Conservation (phyloP, 2,329 filamentous ascomycete genomes). For the Cordyceps farinosa region DNA sequence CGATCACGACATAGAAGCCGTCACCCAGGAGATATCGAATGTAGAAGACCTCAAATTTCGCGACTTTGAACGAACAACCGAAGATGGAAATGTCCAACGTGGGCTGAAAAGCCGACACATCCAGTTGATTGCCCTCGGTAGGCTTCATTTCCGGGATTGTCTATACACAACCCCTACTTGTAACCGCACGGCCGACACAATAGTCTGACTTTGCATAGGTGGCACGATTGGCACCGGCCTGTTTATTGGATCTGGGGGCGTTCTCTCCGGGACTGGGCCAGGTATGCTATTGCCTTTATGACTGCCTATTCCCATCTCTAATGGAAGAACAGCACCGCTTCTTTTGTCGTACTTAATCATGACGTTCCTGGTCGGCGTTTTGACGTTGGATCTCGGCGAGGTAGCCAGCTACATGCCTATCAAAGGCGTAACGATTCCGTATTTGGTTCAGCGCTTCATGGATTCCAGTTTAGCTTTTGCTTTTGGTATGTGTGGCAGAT, state of each 20-base stretch:
- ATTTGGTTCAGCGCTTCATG: slow-evolving; percentile 45
- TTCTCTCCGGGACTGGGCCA: slow-evolving; percentile 31
- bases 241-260: slow-evolving; percentile 33
- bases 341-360: slow-evolving; percentile 33
- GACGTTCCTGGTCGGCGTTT: slow-evolving; percentile 32
- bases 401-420: slow-evolving; percentile 50
- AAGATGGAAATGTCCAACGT: slow-evolving; percentile 13
- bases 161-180: too few species aligned
- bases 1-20: not conserved
- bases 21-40: not conserved
- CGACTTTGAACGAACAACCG: slow-evolving; percentile 5
- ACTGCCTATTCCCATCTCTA: slow-evolving; percentile 9
- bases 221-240: slow-evolving; percentile 29
- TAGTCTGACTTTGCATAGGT: slow-evolving; percentile 4
- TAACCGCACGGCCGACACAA: too few species aligned
- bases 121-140: slow-evolving; percentile 15
- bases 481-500: slow-evolving; percentile 15
- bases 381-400: slow-evolving; percentile 41
- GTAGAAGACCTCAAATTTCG: not conserved
- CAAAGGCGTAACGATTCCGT: slow-evolving; percentile 36
- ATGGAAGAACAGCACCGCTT: slow-evolving; percentile 21
- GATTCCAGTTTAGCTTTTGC: slow-evolving; percentile 51
- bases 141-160: too few species aligned
- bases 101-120: slow-evolving; percentile 17
- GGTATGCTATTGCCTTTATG: not conserved